A percentile compares a stretch with the other conserved stretches of the same genome.
phyloP scores from a whole-genome alignment of 1,284 basidiomycete species.

The Ustilago vetiveriae region DNA sequence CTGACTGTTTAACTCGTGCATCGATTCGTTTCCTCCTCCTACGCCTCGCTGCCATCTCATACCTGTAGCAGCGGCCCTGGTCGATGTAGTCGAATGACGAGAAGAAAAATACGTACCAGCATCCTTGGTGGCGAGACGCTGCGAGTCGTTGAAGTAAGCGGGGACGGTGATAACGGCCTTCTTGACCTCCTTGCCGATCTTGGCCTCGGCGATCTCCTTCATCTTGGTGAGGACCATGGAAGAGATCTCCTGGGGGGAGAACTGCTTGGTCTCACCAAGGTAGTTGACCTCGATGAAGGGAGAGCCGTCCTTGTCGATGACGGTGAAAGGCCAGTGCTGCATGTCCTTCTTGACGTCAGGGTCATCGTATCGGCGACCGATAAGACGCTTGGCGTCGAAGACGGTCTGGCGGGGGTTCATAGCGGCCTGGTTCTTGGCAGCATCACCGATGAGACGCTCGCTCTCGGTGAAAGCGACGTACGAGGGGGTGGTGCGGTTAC shows the following conservation, averaged over 20 bases:
- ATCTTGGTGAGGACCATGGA: slow-evolving; percentile 99
- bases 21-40: not conserved
- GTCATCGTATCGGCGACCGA: slow-evolving; percentile 90
- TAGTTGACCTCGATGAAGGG: slow-evolving; percentile 73
- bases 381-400: slow-evolving; percentile 76
- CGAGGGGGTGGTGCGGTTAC: slow-evolving; percentile 97
- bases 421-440: slow-evolving; percentile 75
- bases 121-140: slow-evolving; percentile 74
- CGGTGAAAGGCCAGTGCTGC: slow-evolving; percentile 78
- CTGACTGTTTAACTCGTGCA: not conserved
- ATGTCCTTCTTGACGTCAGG: slow-evolving; percentile 74
- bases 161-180: slow-evolving; percentile 78
- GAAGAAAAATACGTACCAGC: slow-evolving; percentile 59
- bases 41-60: not conserved
- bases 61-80: slow-evolving; percentile 1
- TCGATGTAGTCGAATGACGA: not conserved
- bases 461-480: slow-evolving; percentile 97
- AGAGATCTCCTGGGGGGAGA: slow-evolving; percentile 81
- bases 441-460: slow-evolving; percentile 97
- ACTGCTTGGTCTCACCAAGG: slow-evolving; percentile 73
- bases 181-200: slow-evolving; percentile 74
- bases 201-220: slow-evolving; percentile 82
- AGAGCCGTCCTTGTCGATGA: slow-evolving; percentile 73
- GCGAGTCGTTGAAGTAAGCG: slow-evolving; percentile 78
- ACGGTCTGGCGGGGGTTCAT: slow-evolving; percentile 88